phyloP scores from a whole-genome alignment of 352 stramenopile species.

The Phytophthora foliorum region DNA sequence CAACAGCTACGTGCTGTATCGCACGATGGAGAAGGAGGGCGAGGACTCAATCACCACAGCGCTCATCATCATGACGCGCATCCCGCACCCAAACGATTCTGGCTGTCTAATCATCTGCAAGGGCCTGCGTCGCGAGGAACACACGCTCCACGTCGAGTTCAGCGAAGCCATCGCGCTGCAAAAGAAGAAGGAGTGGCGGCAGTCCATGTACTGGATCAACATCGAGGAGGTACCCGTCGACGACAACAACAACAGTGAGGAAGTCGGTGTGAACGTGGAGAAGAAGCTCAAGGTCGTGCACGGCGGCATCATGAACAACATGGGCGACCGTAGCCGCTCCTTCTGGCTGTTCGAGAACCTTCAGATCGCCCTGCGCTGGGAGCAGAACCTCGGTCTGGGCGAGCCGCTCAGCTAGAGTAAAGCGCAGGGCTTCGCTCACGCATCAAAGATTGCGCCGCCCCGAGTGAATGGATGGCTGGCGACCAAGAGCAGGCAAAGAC shows the following conservation, averaged over 20 bases:
- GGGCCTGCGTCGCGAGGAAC: conserved; percentile 56
- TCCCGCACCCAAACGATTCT: conserved; percentile 43
- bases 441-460: conserved; percentile 22
- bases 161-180: conserved; percentile 52
- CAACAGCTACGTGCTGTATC: conserved; percentile 63
- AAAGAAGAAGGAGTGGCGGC: conserved; percentile 64
- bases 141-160: conserved; percentile 59
- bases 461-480: conserved; percentile 21
- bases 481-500: not conserved
- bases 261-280: conserved; percentile 17
- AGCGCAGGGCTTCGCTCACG: conserved; percentile 21
- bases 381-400: conserved; percentile 57
- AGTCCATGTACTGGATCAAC: conserved; percentile 72
- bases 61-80: conserved; percentile 67
- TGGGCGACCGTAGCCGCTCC: conserved; percentile 61
- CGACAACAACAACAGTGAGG: conserved; percentile 31
- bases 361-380: conserved; percentile 61
- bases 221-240: conserved; percentile 40
- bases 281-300: conserved; percentile 52
- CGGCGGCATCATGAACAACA: conserved; percentile 70
- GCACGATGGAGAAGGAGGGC: conserved; percentile 68
- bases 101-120: conserved; percentile 66
- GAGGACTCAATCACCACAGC: conserved; percentile 68
- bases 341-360: conserved; percentile 71
- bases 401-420: conserved; percentile 40